These are phyloP conservation scores for Galerina sulciceps DNA, from an alignment of 768 basidiomycete genomes.

Conservation along the genomic window DNA sequence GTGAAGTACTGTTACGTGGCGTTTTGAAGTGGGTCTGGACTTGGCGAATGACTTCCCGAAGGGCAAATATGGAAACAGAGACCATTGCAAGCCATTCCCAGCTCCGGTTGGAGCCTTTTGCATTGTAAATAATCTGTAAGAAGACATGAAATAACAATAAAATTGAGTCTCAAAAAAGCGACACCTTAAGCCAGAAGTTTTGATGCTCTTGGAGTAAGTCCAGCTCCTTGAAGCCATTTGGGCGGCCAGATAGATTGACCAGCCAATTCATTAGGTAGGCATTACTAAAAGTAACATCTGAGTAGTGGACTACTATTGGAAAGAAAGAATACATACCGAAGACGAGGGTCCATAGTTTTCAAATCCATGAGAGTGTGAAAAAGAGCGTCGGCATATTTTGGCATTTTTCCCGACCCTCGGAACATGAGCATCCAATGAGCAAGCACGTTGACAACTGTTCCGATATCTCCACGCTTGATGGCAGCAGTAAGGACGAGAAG, in stretches of 20 bases:
- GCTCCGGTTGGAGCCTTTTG: conserved; percentile 16
- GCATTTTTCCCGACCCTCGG: conserved; percentile 18
- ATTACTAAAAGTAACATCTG: too few species aligned
- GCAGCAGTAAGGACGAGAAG: background rate
- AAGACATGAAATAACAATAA: too few species aligned
- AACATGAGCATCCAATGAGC: conserved; percentile 16
- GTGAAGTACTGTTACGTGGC: conserved; percentile 16
- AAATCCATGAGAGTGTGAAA: conserved; percentile 11
- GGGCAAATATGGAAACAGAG: conserved; percentile 18
- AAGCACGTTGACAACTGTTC: conserved; percentile 13
- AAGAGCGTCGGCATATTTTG: conserved; percentile 22
- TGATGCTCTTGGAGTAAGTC: conserved; percentile 7
- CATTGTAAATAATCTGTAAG: conserved; percentile 17
- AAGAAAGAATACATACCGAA: conserved; percentile 11
- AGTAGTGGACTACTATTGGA: too few species aligned
- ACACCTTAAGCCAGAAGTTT: conserved; percentile 29
- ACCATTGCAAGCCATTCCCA: conserved; percentile 23
- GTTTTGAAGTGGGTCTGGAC: conserved; percentile 15
- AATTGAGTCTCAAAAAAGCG: too few species aligned
- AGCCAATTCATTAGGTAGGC: conserved; percentile 7
- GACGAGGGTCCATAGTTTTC: conserved; percentile 11
- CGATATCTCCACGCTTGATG: conserved; percentile 20
- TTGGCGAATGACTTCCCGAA: conserved; percentile 17
- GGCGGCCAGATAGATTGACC: background rate
- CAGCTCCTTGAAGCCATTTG: conserved; percentile 4